Evolutionary conservation across 2,329 filamentous ascomycete species (phyloP), one percentile per base, ranked within the genome.

Genomic region (Huntiella moniliformis): DNA sequence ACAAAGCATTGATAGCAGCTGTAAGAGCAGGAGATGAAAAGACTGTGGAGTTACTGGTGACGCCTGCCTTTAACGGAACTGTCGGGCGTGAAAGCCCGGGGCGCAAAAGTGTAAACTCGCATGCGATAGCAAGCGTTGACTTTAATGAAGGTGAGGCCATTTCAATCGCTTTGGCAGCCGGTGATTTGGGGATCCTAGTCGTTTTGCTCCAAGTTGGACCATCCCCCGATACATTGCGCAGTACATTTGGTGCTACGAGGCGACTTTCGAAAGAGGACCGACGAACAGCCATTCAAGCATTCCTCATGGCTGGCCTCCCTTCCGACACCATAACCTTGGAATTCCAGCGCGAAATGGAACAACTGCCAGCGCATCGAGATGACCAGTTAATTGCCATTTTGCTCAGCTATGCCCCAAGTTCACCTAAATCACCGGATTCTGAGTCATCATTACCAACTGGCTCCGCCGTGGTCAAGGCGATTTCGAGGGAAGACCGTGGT

Each of bases 41-140:
- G 28, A 67, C 68, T 1, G 62, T 63, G 4, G 63, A 64, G 33
- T 56, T 75, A 10, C 63, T 76, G 0, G 59, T 76, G 4, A 66
- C 63, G 0, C 65, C 69, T 0, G 58, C 62, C 11, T 71, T 71
- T 38, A 62, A 63, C 0, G 61, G 60, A 1, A 54, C 53, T n/a
- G 56, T 55, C 32, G 54, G 55, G 44, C 16, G 22, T 11, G 18
- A 41, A 41, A 41, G 17, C 7, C 39, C 39, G 31, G 18, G n/a
- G 31, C 40, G 40, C 13, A 42, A 42, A 13, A 35, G 11, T 17
- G 13, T 35, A 32, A 16, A 32, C 60, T 62, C 31, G n/a, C 70
- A 73, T 48, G 64, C 64, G 13, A 61, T 64, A 4, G 71, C 71
- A 5, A 71, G 71, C 2, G 65, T 68, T 2, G 65, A 74, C 47